A percentile compares a stretch with the other conserved stretches of the same genome.
Conservation (phyloP, 306 rosid genomes). For the Leucaena leucocephala region DNA sequence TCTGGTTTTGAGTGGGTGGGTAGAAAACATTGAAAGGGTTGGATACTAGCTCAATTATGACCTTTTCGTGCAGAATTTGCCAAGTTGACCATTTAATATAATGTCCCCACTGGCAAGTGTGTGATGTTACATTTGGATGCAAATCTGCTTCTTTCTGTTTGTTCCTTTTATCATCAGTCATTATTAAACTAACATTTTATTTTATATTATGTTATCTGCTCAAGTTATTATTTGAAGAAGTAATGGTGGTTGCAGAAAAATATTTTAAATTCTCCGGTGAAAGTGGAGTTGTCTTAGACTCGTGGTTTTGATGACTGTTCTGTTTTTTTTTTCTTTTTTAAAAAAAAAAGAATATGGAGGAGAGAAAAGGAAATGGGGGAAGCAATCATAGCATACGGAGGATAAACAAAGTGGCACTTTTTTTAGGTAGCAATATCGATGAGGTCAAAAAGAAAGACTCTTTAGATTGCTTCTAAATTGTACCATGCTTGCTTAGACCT, state of each 20-base stretch:
- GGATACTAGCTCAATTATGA: slow-evolving; percentile 29
- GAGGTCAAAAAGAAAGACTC: slow-evolving; percentile 17
- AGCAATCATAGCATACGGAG: slow-evolving; percentile 5
- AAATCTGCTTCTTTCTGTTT: background rate
- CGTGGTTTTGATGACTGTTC: background rate
- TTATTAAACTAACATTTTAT: background rate
- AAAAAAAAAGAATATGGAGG: background rate
- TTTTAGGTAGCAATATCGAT: slow-evolving; percentile 1
- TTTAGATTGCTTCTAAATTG: slow-evolving; percentile 1
- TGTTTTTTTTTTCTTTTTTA: background rate
- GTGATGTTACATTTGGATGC: background rate
- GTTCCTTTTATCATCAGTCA: background rate
- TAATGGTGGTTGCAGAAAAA: background rate
- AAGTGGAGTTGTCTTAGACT: background rate
- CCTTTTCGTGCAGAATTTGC: slow-evolving; percentile 31
- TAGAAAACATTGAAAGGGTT: slow-evolving; percentile 40
- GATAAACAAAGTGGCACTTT: slow-evolving; percentile 9
- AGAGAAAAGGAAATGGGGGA: slow-evolving; percentile 1
- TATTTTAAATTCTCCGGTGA: background rate
- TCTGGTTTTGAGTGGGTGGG: slow-evolving; percentile 33
- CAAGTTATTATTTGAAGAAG: background rate
- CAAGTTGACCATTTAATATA: slow-evolving; percentile 41
- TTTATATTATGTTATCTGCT: background rate
- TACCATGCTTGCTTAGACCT: slow-evolving; percentile 7
- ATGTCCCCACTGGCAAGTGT: background rate